phyloP scores from a whole-genome alignment of 768 basidiomycete genomes.

The Butyriboletus loyo region DNA sequence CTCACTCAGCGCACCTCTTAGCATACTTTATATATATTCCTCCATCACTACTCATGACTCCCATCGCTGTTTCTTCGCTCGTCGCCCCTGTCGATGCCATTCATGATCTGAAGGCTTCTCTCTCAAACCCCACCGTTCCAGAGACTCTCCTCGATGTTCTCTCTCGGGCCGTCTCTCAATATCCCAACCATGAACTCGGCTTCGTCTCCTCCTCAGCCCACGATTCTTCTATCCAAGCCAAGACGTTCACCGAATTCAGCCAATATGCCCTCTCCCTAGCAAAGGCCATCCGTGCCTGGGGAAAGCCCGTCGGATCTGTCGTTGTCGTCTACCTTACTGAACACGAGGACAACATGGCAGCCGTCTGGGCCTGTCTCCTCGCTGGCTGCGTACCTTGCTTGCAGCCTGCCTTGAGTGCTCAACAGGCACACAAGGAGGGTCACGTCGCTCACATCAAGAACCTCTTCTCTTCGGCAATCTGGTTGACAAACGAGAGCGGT shows the following conservation, averaged over 20 bases:
- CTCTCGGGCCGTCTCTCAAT: constrained; percentile 17
- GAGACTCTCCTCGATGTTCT: constrained; percentile 24
- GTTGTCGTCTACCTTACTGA: constrained; percentile 30
- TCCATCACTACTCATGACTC: constrained; percentile 10
- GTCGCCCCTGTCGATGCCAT: constrained; percentile 6
- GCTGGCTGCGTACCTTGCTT: constrained; percentile 32
- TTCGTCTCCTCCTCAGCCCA: constrained; percentile 27
- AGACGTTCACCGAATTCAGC: constrained; percentile 21
- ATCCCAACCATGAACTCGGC: constrained; percentile 24
- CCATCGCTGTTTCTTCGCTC: constrained; percentile 10
- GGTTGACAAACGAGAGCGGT: constrained; percentile 30
- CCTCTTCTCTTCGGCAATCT: constrained; percentile 29
- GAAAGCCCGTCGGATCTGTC: constrained; percentile 25
- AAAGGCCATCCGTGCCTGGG: constrained; percentile 22
- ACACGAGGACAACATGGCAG: constrained; percentile 34
- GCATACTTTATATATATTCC: neutral
- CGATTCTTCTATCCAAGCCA: constrained; percentile 28
- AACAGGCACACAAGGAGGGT: constrained; percentile 17
- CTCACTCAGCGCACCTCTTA: neutral
- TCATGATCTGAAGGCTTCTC: constrained; percentile 13
- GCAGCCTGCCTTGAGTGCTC: constrained; percentile 33
- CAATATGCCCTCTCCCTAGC: constrained; percentile 17
- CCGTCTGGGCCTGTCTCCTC: constrained; percentile 30
- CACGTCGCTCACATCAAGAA: constrained; percentile 29
- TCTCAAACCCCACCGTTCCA: constrained; percentile 6